phyloP scores from a whole-genome alignment of 768 basidiomycete species.

The Kwoniella heveanensis region DNA sequence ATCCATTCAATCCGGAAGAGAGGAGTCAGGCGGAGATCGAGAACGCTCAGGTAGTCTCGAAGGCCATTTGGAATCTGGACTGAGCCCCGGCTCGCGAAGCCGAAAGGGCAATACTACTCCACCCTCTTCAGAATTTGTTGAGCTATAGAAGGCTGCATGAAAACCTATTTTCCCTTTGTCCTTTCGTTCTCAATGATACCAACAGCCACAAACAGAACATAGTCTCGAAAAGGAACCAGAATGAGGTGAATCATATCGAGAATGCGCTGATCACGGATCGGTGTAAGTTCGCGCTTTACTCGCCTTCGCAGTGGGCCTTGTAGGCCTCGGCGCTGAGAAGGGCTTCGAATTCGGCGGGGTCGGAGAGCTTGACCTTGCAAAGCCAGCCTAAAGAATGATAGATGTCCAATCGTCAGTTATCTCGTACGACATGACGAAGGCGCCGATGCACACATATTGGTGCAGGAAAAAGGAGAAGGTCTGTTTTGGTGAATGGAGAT shows the following conservation, averaged over 20 bases:
- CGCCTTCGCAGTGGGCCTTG: conserved; percentile 62
- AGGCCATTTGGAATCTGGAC: too few relatives aligned
- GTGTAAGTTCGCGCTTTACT: conserved; percentile 11
- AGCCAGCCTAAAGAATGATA: conserved; percentile 74
- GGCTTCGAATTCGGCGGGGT: conserved; percentile 74
- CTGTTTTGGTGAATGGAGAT: too few relatives aligned
- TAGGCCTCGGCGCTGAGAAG: conserved; percentile 80
- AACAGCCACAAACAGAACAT: background rate
- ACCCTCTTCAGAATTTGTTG: background rate
- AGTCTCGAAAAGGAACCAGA: too few relatives aligned
- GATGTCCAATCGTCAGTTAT: background rate
- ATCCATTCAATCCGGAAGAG: too few relatives aligned
- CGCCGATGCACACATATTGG: too few relatives aligned
- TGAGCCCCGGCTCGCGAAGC: background rate
- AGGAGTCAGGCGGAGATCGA: too few relatives aligned
- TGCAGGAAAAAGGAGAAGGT: too few relatives aligned
- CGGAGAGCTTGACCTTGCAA: conserved; percentile 81
- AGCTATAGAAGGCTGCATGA: background rate
- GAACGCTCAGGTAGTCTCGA: too few relatives aligned
- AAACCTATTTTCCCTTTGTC: background rate
- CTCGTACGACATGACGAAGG: background rate
- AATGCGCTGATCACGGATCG: background rate
- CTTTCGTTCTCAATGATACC: too few relatives aligned
- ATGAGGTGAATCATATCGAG: too few relatives aligned
- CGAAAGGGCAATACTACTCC: background rate